phyloP scores from a whole-genome alignment of 768 basidiomycete genomes.

The Leccinellum luteum region DNA sequence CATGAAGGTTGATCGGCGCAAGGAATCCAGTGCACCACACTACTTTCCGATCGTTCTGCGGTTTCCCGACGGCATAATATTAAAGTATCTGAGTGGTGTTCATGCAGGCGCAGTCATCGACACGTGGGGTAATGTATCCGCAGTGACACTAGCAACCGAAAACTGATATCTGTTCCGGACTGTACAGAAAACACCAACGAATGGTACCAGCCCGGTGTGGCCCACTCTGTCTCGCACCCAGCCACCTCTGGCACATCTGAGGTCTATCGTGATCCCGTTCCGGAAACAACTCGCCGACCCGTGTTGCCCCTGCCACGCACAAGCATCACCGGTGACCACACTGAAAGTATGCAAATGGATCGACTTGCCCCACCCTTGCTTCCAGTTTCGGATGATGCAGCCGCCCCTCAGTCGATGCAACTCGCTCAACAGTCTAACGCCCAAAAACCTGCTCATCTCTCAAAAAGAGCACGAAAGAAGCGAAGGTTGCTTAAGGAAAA shows the following conservation, averaged over 20 bases:
- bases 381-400: neutral
- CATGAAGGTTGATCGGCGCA: conserved; percentile 31
- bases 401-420: neutral
- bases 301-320: neutral
- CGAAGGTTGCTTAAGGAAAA: conserved; percentile 13
- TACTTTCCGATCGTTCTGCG: conserved; percentile 41
- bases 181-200: conserved; percentile 20
- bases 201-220: conserved; percentile 23
- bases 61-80: conserved; percentile 41
- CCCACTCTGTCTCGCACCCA: conserved; percentile 12
- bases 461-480: conserved; percentile 16
- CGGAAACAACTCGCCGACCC: neutral
- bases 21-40: conserved; percentile 26
- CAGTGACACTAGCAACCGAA: neutral
- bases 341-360: neutral
- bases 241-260: conserved; percentile 9
- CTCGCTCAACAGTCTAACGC: neutral
- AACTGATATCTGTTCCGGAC: neutral
- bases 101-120: conserved; percentile 34
- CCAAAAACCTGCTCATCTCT: neutral
- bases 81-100: conserved; percentile 36
- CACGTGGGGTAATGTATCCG: conserved; percentile 38
- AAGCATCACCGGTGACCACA: neutral
- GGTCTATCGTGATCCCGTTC: neutral
- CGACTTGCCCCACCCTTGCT: neutral